These are phyloP conservation scores for Ogataea ganodermae DNA, from an alignment of 805 yeast species.

Conservation along the genomic window DNA sequence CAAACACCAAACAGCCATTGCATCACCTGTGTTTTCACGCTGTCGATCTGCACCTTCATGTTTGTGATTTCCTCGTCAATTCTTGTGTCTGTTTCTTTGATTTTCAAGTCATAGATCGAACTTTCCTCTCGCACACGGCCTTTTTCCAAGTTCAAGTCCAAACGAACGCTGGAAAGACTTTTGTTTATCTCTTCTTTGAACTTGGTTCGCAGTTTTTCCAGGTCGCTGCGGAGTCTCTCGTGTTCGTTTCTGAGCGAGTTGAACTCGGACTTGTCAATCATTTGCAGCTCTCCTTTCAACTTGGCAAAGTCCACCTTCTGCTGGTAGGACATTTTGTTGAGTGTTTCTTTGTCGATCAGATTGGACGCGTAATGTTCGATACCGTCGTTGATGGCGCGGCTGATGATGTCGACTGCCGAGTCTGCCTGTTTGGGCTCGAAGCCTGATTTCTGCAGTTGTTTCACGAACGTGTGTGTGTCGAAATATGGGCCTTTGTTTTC, in stretches of 20 bases:
- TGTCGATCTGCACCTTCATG: constrained; percentile 92
- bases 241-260: constrained; percentile 81
- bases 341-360: constrained; percentile 81
- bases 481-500: constrained; percentile 42
- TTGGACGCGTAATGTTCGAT: constrained; percentile 71
- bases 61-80: constrained; percentile 95
- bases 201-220: constrained; percentile 82
- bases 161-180: constrained; percentile 83
- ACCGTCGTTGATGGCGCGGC: constrained; percentile 78
- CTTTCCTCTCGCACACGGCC: constrained; percentile 95
- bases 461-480: constrained; percentile 75
- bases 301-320: constrained; percentile 97
- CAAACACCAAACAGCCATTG: constrained; percentile 99
- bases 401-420: constrained; percentile 71
- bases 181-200: constrained; percentile 90
- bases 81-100: constrained; percentile 91
- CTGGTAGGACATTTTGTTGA: constrained; percentile 85
- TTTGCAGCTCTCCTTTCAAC: constrained; percentile 85
- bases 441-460: constrained; percentile 62
- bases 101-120: constrained; percentile 87
- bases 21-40: constrained; percentile 93
- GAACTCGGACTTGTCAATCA: constrained; percentile 84
- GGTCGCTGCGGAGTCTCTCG: constrained; percentile 77
- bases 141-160: constrained; percentile 90
- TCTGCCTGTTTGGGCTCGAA: constrained; percentile 77